Base-by-base conservation (phyloP, 768 basidiomycete genomes). In the Mycena albidolilacea region DNA sequence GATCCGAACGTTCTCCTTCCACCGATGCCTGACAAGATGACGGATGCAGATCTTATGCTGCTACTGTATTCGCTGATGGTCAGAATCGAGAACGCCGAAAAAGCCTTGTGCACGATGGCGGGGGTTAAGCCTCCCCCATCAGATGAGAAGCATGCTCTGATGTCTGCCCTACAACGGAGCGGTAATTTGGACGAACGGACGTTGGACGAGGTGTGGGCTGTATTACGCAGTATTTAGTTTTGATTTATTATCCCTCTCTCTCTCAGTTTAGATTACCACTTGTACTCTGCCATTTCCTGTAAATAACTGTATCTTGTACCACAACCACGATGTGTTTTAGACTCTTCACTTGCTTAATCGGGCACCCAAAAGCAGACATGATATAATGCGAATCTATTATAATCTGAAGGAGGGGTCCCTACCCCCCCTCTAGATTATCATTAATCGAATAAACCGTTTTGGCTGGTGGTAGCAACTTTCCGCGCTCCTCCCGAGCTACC, bases 51-150 rank as follows among this genome's bases (percentile, higher is more conserved):
- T 70, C 82, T 97, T 64, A 88, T 91, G 82, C 81, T 88, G 71
- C 82, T 95, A n/a, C 85, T 98, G 41, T 93, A 96, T 76, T 94
- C 92, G 14, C 79, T 97, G 64, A 85, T 92, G 39, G 83, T 90
- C 9, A 87, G 97, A 54, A 91, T 97, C 66, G 92, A 95, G 79
- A 96, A 97, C 78, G 89, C 93, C 3, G 81, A 90, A 37, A 79
- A 83, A 44, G 79, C 84, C 12, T 74, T 86, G 55, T 78, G 78
- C n/a, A 75, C 79, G 64, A 79, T 78, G 71, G 78, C 79, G 60
- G 69, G 75, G 46, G 72, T 79, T 9, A 72, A 69, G 52, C 52
- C 52, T 54, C 52, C 52, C 52, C 52, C 23, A 54, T 77, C 76
- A 14, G 66, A 75, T 12, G 77, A 79, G 54, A 80, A 80, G 57